Conservation (phyloP, 768 basidiomycete genomes). For the Leucocoprinus birnbaumii region DNA sequence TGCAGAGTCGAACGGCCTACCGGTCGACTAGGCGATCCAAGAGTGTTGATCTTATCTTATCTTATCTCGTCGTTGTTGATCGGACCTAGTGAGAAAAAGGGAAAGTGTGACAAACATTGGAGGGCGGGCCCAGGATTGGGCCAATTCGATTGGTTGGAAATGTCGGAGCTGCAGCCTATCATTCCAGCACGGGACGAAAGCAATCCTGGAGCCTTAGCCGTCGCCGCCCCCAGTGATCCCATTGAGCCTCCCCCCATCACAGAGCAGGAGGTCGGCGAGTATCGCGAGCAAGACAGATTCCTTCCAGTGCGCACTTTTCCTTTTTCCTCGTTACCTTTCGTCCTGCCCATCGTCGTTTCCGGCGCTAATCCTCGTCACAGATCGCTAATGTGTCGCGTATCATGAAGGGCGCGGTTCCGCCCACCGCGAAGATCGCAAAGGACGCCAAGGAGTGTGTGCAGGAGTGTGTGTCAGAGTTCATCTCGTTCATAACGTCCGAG, state of each 20-base stretch:
- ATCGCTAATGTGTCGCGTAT: conserved; percentile 98
- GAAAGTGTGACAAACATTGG: neutral
- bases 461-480: conserved; percentile 98
- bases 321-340: neutral
- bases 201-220: conserved; percentile 9
- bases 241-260: conserved; percentile 73
- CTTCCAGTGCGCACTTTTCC: conserved; percentile 64
- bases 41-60: neutral
- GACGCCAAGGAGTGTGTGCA: conserved; percentile 99
- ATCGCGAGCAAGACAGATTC: conserved; percentile 92
- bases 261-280: conserved; percentile 91
- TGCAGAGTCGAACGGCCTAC: too few relatives aligned
- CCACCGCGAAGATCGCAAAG: conserved; percentile 93
- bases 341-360: conserved; percentile 15
- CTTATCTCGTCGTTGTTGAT: conserved; percentile 6
- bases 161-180: conserved; percentile 39
- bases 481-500: conserved; percentile 95
- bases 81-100: neutral
- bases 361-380: conserved; percentile 39
- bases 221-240: conserved; percentile 35
- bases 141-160: too few relatives aligned
- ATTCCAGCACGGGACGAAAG: conserved; percentile 36
- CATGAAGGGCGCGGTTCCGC: conserved; percentile 90
- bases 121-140: conserved; percentile 4
- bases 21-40: conserved; percentile 8